phyloP scores from a whole-genome alignment of 2,329 filamentous ascomycete species.

The Pleochaeta shiraiana region DNA sequence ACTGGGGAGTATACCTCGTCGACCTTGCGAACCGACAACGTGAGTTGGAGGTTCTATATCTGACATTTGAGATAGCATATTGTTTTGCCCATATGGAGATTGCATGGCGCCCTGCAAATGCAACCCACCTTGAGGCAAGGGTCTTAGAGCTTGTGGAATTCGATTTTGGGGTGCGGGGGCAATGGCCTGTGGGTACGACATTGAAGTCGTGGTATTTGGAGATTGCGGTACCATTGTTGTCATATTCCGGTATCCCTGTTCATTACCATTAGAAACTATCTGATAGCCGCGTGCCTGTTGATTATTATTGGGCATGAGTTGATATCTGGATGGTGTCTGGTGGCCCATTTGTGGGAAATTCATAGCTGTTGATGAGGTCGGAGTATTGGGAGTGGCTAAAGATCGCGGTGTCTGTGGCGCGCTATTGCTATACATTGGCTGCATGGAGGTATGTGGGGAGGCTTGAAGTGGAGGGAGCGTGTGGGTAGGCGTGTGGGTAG shows the following conservation, averaged over 20 bases:
- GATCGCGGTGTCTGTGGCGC: constrained; percentile 34
- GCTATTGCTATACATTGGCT: constrained; percentile 28
- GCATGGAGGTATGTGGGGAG: constrained; percentile 27
- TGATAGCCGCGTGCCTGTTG: constrained; percentile 12
- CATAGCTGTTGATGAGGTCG: constrained; percentile 27
- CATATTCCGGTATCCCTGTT: constrained; percentile 28
- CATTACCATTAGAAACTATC: constrained; percentile 10
- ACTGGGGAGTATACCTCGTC: constrained; percentile 76
- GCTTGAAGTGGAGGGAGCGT: constrained; percentile 32
- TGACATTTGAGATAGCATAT: constrained; percentile 32
- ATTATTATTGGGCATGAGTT: constrained; percentile 15
- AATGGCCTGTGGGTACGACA: constrained; percentile 53
- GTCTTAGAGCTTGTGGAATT: constrained; percentile 34
- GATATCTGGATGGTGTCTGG: constrained; percentile 12
- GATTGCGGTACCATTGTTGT: constrained; percentile 43
- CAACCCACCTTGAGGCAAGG: constrained; percentile 47
- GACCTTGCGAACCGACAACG: constrained; percentile 85
- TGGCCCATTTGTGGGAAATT: constrained; percentile 35
- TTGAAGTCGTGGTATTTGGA: constrained; percentile 28
- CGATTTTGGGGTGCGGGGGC: constrained; percentile 44
- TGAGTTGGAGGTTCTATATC: constrained; percentile 54
- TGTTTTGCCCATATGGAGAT: constrained; percentile 36
- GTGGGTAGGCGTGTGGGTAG: constrained; percentile 24
- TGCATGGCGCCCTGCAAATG: constrained; percentile 29
- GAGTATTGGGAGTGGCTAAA: constrained; percentile 39